A percentile compares a stretch with the other conserved stretches of the same genome.
These are phyloP conservation scores for Selenicereus undatus DNA, from an alignment of 148 eudicot genomes.

Conservation along the genomic window DNA sequence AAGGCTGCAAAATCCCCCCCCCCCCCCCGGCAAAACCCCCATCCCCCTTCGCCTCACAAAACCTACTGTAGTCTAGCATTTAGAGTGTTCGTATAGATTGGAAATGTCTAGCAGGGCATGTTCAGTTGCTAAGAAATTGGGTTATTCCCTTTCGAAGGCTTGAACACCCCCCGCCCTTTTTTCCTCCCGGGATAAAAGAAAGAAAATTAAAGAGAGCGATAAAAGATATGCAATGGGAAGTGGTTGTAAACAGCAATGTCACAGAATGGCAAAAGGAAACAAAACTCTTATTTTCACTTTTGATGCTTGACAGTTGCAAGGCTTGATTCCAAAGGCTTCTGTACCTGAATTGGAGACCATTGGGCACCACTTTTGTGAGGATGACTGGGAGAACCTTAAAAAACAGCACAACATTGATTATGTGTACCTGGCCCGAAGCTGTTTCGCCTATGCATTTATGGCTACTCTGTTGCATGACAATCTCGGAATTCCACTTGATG, in stretches of 20 bases:
- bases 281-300: not conserved
- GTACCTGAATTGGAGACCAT: constrained; percentile 34
- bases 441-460: constrained; percentile 42
- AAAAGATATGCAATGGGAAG: not conserved
- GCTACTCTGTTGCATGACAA: constrained; percentile 31
- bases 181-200: no score
- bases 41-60: no score
- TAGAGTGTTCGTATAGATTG: no score
- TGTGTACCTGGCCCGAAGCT: constrained; percentile 31
- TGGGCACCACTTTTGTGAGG: constrained; percentile 42
- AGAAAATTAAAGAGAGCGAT: not conserved
- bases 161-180: not conserved
- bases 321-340: constrained; percentile 33
- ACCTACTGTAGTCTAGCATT: no score
- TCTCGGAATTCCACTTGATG: constrained; percentile 31
- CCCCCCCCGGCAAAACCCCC: no score
- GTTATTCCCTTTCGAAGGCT: not conserved
- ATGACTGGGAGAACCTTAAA: constrained; percentile 32
- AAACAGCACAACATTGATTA: constrained; percentile 28
- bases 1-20: no score
- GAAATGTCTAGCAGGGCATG: no score
- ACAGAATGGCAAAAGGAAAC: not conserved
- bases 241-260: not conserved
- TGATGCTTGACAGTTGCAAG: constrained; percentile 30
- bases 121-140: no score